Conservation (phyloP, 108 stramenopile species). For the Cyclotella choctawhatcheeana region DNA sequence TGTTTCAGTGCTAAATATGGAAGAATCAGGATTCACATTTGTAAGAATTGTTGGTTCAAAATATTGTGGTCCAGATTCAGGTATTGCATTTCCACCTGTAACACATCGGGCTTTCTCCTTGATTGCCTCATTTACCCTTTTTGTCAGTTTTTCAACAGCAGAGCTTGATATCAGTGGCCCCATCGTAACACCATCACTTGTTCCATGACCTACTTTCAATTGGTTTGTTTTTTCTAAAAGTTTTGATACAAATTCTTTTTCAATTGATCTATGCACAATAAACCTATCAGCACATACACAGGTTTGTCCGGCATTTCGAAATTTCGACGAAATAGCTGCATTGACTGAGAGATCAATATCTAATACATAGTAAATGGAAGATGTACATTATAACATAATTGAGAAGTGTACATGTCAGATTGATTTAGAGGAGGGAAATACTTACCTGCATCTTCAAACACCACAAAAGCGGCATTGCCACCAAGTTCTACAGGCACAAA, state of each 20-base stretch:
- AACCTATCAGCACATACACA: conserved; percentile 96
- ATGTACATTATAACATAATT: background rate
- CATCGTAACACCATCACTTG: conserved; percentile 63
- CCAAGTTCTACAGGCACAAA: too few relatives aligned
- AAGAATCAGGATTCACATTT: conserved; percentile 62
- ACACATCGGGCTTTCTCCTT: conserved; percentile 74
- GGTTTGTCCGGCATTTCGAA: conserved; percentile 93
- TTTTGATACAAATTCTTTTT: conserved; percentile 74
- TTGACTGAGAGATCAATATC: conserved; percentile 82
- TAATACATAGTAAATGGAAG: background rate
- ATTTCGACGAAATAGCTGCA: conserved; percentile 86
- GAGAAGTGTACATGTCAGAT: too few relatives aligned
- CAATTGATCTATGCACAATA: conserved; percentile 75
- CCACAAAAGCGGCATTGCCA: conserved; percentile 94
- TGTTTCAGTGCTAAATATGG: conserved; percentile 82
- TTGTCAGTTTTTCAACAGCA: conserved; percentile 61
- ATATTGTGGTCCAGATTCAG: conserved; percentile 71
- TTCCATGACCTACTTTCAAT: conserved; percentile 74
- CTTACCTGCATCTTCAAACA: conserved; percentile 88
- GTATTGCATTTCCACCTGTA: conserved; percentile 63
- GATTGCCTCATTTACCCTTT: conserved; percentile 79
- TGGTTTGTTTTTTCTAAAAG: conserved; percentile 50
- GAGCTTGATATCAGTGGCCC: conserved; percentile 84
- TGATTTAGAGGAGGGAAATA: background rate
- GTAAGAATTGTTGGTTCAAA: conserved; percentile 91